These are phyloP conservation scores for Tolypocladium nubicola DNA, from an alignment of 2,329 filamentous ascomycete species.

Conservation along the genomic window DNA sequence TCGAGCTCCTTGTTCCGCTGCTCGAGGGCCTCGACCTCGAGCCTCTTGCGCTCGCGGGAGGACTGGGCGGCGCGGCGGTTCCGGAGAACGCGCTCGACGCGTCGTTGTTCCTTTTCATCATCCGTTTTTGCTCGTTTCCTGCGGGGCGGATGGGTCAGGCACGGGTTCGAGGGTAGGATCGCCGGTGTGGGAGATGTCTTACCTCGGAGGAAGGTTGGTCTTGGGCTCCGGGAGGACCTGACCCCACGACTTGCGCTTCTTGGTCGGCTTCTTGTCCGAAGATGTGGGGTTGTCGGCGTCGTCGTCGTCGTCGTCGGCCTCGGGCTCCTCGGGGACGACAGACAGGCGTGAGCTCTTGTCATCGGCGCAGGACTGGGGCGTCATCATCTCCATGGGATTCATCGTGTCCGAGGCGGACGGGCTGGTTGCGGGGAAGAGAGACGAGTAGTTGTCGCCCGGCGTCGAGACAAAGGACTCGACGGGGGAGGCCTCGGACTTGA, in stretches of 20 bases:
- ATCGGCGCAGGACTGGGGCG: constrained; percentile 29
- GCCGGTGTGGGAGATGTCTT: constrained; percentile 17
- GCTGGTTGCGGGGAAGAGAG: constrained; percentile 31
- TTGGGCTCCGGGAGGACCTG: constrained; percentile 94
- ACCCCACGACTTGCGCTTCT: constrained; percentile 98
- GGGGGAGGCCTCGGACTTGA: constrained; percentile 44
- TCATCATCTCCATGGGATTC: constrained; percentile 39
- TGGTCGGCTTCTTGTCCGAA: constrained; percentile 60
- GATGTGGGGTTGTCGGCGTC: constrained; percentile 6
- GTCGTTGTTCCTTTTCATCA: constrained; percentile 96
- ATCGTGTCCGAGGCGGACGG: constrained; percentile 21
- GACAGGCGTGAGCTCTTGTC: constrained; percentile 14
- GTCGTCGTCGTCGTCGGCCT: constrained; percentile 6
- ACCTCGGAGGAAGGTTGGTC: constrained; percentile 88
- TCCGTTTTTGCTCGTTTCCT: constrained; percentile 98
- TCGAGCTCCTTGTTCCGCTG: constrained; percentile 62
- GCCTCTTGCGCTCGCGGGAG: constrained; percentile 84
- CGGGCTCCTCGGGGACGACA: constrained; percentile 13
- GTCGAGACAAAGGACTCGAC: constrained; percentile 43
- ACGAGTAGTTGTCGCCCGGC: constrained; percentile 36
- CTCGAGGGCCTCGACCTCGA: constrained; percentile 79
- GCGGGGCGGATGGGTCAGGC: constrained; percentile 4
- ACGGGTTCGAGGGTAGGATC: background rate
- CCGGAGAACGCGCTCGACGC: constrained; percentile 91
- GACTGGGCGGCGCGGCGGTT: constrained; percentile 96